Base-by-base conservation (phyloP, 768 basidiomycete genomes). In the Pisolithus albus region DNA sequence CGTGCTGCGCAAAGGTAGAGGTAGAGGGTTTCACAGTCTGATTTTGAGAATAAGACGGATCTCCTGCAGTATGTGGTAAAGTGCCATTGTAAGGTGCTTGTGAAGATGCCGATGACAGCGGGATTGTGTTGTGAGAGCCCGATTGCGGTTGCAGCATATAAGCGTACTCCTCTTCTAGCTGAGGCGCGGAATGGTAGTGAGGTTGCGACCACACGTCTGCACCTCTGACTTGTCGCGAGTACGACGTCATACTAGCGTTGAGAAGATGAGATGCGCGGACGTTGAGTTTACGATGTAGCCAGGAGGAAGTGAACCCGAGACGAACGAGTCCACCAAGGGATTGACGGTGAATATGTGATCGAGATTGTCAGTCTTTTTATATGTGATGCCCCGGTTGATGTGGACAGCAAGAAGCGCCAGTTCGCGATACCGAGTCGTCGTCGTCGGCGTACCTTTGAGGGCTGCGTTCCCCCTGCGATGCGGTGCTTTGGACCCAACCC, bases 81-180 rank as follows among this genome's bases (percentile, higher is more conserved):
- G 56, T 43, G 6, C 13, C 21, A 36, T 49, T 54, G 5, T 44
- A 47, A 5, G 56, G 45, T 3, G 47, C 34, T 5, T 56, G 49
- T 1, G 51, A 24, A 3, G 37, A 16, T 10, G 50, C 24, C 21
- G 51, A 62, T 15, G 15, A 51, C 15, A 56, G 61, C 4, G 58
- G 67, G 9, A 46, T 34, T 9, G 47, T 47, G 7, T 7, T 48
- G n/a, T 24, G 58, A 26, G 43, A 10, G 28, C 15, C 26, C 6
- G 51, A 11, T 3, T 55, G 30, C 24, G 54, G 1, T 4, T 65
- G 54, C 15, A 68, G 36, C 18, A 61, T 15, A 47, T 57, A 61
- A 0, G 57, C 42, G 2, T 53, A 52, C 30, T 58, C 52, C 21
- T 69, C 65, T 21, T 69, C 66, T 43, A 69, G 68, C 23, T 67